phyloP scores from a whole-genome alignment of 257 asterid genomes.

The Handroanthus guayacan region DNA sequence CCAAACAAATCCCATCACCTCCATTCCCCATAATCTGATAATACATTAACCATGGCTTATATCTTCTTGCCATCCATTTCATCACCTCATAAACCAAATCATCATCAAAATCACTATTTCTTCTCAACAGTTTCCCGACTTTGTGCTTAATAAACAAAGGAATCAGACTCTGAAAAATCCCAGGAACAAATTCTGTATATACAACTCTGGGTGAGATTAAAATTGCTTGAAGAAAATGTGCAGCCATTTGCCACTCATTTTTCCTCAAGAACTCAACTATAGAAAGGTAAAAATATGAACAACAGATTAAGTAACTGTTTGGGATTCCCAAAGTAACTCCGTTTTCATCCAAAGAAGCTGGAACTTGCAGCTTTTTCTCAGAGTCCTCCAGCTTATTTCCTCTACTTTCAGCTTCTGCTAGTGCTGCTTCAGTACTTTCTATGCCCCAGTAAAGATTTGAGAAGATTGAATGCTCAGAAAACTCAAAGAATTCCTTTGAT shows the following conservation, averaged over 20 bases:
- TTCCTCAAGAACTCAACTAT: constrained; percentile 53
- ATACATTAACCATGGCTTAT: constrained; percentile 85
- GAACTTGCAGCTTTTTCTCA: constrained; percentile 87
- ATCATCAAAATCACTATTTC: constrained; percentile 38
- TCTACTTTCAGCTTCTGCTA: constrained; percentile 38
- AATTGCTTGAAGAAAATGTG: constrained; percentile 85
- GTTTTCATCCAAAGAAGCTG: constrained; percentile 72
- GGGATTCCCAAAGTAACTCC: constrained; percentile 70
- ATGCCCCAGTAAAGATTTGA: constrained; percentile 90
- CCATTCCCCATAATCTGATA: constrained; percentile 66
- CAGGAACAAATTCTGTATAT: constrained; percentile 63
- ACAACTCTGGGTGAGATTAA: constrained; percentile 61
- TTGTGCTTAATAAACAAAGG: constrained; percentile 40
- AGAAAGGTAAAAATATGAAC: constrained; percentile 74
- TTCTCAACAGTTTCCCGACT: not conserved
- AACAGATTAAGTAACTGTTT: constrained; percentile 54
- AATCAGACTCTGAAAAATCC: constrained; percentile 51
- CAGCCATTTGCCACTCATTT: constrained; percentile 73
- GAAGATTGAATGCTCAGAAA: constrained; percentile 72
- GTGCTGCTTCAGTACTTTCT: constrained; percentile 58
- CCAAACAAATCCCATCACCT: constrained; percentile 18
- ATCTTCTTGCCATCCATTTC: constrained; percentile 66
- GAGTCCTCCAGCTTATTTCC: constrained; percentile 51
- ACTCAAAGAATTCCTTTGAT: constrained; percentile 63
- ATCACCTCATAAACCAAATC: constrained; percentile 49